A percentile compares a stretch with the other conserved stretches of the same genome.
Evolutionary conservation across 2,329 filamentous ascomycete genomes (phyloP).

Genomic region (Clonostachys byssicola): DNA sequence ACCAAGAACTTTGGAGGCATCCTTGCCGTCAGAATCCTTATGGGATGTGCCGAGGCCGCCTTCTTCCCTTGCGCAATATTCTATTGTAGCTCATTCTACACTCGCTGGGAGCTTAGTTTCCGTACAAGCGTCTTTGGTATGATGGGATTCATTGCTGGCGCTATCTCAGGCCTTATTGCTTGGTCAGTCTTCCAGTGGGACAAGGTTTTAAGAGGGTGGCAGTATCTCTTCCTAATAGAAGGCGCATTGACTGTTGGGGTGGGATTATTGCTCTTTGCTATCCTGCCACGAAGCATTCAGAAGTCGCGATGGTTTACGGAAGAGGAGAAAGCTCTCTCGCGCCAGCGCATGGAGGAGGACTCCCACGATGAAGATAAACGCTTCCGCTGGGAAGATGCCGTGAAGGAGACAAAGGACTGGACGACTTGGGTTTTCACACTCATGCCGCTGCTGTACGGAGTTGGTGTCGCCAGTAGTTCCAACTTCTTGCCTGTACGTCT

Average conservation of each 20-base stretch:
- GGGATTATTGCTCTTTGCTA: constrained; percentile 9
- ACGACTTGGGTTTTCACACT: constrained; percentile 13
- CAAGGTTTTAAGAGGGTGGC: not conserved
- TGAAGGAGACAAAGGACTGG: constrained; percentile 11
- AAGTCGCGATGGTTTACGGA: constrained; percentile 12
- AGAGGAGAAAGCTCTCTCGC: constrained; percentile 15
- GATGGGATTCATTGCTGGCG: constrained; percentile 54
- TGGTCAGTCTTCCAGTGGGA: constrained; percentile 1
- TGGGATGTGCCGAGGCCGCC: constrained; percentile 26
- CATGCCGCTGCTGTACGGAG: constrained; percentile 15
- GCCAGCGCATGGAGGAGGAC: constrained; percentile 13
- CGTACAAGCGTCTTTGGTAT: constrained; percentile 55
- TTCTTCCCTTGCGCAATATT: constrained; percentile 22
- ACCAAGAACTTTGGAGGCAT: constrained; percentile 16
- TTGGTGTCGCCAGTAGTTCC: constrained; percentile 13
- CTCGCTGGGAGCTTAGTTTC: constrained; percentile 45
- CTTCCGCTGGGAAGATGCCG: constrained; percentile 13
- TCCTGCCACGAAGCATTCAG: constrained; percentile 11
- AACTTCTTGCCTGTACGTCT: constrained; percentile 13
- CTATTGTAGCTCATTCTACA: constrained; percentile 27
- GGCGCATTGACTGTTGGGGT: constrained; percentile 8
- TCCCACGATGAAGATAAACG: constrained; percentile 10
- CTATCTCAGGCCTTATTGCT: constrained; percentile 58
- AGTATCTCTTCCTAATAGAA: constrained; percentile 1
- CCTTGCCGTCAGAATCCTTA: constrained; percentile 24